Percentiles rank a stretch among this genome's conserved stretches.
Conservation (phyloP, 208 protist genomes). For the Phytomonas francai region DNA sequence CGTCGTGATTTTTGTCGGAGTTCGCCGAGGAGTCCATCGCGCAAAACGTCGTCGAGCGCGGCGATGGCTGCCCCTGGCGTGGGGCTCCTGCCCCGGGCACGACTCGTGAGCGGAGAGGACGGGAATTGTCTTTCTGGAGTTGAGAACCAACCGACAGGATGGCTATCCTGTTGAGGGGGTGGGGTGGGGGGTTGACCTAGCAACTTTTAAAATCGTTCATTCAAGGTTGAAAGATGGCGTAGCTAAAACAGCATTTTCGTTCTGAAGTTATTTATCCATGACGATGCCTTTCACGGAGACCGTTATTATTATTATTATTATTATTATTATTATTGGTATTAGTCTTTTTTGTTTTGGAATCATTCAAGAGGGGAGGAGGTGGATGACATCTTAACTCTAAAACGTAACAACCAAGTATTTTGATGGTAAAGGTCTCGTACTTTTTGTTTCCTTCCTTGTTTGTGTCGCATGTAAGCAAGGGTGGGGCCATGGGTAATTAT, state of each 20-base stretch:
- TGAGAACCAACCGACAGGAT: neutral
- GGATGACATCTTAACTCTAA: neutral
- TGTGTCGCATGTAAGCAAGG: neutral
- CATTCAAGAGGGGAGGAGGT: neutral
- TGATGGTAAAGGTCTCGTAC: neutral
- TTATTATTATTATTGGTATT: no score
- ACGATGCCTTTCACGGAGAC: neutral
- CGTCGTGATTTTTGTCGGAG: conserved; percentile 7
- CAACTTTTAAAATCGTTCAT: neutral
- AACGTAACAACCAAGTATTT: neutral
- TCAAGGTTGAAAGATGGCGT: neutral
- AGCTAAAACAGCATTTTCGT: neutral
- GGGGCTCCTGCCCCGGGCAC: conserved; percentile 27
- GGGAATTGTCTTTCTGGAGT: neutral
- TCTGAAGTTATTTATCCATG: neutral
- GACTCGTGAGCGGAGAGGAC: conserved; percentile 13
- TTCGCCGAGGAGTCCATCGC: neutral
- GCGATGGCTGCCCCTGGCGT: conserved; percentile 11
- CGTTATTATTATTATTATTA: no score
- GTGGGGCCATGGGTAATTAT: no score
- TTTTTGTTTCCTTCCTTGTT: neutral
- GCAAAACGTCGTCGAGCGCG: neutral
- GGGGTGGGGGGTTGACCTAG: neutral
- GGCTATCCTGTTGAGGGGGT: no score
- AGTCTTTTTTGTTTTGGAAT: neutral